Percentiles rank a stretch among this genome's conserved stretches.
Evolutionary conservation across 1,139 yeast species (phyloP).

Genomic region (Pichia sp.): DNA sequence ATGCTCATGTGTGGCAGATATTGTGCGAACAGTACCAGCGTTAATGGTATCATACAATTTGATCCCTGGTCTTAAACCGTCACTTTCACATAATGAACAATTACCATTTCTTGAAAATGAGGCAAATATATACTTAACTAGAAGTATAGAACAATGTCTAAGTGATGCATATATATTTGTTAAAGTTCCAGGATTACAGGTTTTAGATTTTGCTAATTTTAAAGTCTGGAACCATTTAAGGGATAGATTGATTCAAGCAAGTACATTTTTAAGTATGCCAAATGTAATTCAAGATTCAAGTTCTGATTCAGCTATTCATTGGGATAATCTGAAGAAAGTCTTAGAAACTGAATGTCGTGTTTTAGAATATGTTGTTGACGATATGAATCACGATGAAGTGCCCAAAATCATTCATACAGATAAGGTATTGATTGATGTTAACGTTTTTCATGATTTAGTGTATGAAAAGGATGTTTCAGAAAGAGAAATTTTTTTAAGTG

Average conservation of each 20-base stretch:
- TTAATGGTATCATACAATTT: conserved; percentile 21
- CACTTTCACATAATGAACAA: conserved; percentile 30
- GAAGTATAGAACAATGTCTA: conserved; percentile 52
- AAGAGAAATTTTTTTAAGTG: conserved; percentile 29
- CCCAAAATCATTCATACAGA: conserved; percentile 52
- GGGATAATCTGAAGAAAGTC: conserved; percentile 40
- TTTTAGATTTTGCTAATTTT: conserved; percentile 47
- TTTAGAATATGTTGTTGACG: conserved; percentile 34
- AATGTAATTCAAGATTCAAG: conserved; percentile 30
- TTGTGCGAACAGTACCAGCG: conserved; percentile 18
- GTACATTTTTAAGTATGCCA: conserved; percentile 60
- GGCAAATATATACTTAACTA: conserved; percentile 43
- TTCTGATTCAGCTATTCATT: conserved; percentile 33
- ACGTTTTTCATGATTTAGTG: conserved; percentile 29
- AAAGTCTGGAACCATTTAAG: conserved; percentile 49
- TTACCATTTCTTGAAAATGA: conserved; percentile 31
- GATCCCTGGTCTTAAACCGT: conserved; percentile 34
- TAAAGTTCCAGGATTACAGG: conserved; percentile 61
- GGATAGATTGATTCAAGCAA: conserved; percentile 49
- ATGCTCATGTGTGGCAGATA: neutral
- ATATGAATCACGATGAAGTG: conserved; percentile 40
- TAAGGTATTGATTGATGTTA: conserved; percentile 52
- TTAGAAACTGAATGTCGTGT: conserved; percentile 45
- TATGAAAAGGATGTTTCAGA: conserved; percentile 23
- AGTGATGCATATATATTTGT: conserved; percentile 65